These are phyloP conservation scores for Fennellomyces sp. DNA, from an alignment of 371 early-diverging fungal genomes.

Conservation along the genomic window DNA sequence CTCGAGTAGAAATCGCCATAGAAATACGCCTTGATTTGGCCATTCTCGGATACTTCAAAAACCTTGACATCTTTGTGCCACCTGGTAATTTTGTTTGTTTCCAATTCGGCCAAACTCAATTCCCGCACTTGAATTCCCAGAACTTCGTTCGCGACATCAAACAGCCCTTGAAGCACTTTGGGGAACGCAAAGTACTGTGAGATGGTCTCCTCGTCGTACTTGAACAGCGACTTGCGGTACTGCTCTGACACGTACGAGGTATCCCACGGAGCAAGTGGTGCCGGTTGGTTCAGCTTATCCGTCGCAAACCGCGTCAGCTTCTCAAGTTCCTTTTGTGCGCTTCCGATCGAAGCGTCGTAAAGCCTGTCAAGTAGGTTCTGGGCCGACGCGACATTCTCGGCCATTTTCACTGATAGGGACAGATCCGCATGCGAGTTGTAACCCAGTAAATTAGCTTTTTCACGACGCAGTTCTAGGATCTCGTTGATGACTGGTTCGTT, in stretches of 20 bases:
- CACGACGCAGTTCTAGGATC: constrained; percentile 51
- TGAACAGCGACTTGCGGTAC: constrained; percentile 59
- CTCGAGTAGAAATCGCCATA: constrained; percentile 72
- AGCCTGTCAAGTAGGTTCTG: constrained; percentile 50
- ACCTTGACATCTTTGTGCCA: constrained; percentile 73
- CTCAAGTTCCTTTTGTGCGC: constrained; percentile 51
- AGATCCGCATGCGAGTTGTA: constrained; percentile 60
- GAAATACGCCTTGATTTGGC: constrained; percentile 61
- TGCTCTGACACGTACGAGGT: constrained; percentile 58
- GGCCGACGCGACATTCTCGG: constrained; percentile 50
- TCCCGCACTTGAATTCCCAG: constrained; percentile 63
- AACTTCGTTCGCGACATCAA: constrained; percentile 59
- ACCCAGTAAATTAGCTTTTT: constrained; percentile 59
- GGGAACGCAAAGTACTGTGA: constrained; percentile 67
- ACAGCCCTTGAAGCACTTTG: constrained; percentile 61
- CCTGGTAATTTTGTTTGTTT: constrained; percentile 38
- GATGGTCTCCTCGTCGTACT: constrained; percentile 68
- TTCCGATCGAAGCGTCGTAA: constrained; percentile 49
- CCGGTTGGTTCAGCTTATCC: constrained; percentile 31
- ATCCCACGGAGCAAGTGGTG: constrained; percentile 66
- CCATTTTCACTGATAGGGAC: constrained; percentile 70
- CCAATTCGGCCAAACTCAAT: constrained; percentile 36
- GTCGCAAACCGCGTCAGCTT: constrained; percentile 55
- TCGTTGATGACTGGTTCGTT: constrained; percentile 68
- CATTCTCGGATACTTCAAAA: constrained; percentile 60